These are phyloP conservation scores for Wickerhamomyces strasburgensis DNA, from an alignment of 805 yeast species.

Conservation along the genomic window DNA sequence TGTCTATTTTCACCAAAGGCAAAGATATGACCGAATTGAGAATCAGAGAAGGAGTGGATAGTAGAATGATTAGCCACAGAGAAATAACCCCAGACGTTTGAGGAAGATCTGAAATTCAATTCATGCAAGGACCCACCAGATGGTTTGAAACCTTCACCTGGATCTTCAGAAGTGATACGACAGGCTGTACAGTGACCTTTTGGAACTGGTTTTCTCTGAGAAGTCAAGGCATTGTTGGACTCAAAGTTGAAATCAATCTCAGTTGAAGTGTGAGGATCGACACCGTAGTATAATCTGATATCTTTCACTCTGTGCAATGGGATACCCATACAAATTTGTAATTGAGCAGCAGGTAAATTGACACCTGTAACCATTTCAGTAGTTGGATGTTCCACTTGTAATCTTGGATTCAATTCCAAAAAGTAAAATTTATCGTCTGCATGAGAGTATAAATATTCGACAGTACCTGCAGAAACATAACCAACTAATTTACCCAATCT, in stretches of 20 bases:
- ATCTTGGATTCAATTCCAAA: conserved; percentile 94
- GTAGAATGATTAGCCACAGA: conserved; percentile 95
- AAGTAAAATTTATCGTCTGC: conserved; percentile 93
- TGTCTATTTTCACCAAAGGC: conserved; percentile 99
- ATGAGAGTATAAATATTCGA: conserved; percentile 92
- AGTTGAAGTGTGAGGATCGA: conserved; percentile 89
- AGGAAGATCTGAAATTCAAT: conserved; percentile 92
- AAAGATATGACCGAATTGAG: conserved; percentile 98
- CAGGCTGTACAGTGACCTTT: conserved; percentile 99
- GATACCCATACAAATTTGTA: conserved; percentile 99
- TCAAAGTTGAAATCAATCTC: conserved; percentile 88
- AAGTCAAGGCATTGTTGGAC: conserved; percentile 59
- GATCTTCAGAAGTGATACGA: conserved; percentile 98
- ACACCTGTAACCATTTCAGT: conserved; percentile 99
- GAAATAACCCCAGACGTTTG: conserved; percentile 99
- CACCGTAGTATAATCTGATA: conserved; percentile 89
- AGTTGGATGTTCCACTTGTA: conserved; percentile 99
- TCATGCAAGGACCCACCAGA: conserved; percentile 96
- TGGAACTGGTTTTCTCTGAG: conserved; percentile 91
- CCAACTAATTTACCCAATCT: conserved; percentile 96
- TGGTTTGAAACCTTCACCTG: conserved; percentile 99
- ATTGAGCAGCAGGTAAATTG: conserved; percentile 96
- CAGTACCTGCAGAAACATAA: conserved; percentile 98
- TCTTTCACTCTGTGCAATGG: conserved; percentile 94
- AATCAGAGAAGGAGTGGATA: conserved; percentile 95